phyloP scores from a whole-genome alignment of 208 protist genomes.

The Herpetomonas samuelpessoai region DNA sequence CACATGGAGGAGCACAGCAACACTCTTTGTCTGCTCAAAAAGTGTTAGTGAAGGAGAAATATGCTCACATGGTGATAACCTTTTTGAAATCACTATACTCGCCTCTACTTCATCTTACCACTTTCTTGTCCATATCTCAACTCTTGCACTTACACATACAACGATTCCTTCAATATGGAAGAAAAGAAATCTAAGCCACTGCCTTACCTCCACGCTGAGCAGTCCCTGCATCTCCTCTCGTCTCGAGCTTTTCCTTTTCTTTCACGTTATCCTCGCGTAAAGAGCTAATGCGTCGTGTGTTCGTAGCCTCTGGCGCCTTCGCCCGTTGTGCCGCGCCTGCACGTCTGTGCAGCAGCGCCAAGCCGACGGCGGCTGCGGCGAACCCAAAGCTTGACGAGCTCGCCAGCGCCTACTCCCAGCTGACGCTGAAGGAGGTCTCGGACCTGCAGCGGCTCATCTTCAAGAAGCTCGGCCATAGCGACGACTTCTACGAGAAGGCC shows the following conservation, averaged over 20 bases:
- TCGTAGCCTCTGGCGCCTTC: conserved; percentile 17
- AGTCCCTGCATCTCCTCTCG: background rate
- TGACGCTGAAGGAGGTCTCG: conserved; percentile 85
- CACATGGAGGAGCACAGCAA: too few species aligned
- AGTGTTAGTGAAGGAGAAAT: too few species aligned
- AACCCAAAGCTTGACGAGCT: conserved; percentile 74
- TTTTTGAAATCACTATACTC: too few species aligned
- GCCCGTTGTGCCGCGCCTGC: conserved; percentile 12
- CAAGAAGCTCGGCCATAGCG: conserved; percentile 87
- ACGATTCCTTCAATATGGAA: too few species aligned
- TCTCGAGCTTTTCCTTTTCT: background rate
- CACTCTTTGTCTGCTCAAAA: too few species aligned
- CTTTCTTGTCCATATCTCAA: too few species aligned
- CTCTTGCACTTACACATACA: too few species aligned
- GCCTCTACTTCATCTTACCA: too few species aligned
- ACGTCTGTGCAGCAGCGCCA: conserved; percentile 28
- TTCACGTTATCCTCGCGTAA: background rate
- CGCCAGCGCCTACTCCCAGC: conserved; percentile 72
- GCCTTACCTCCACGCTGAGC: too few species aligned
- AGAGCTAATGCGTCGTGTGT: conserved; percentile 34
- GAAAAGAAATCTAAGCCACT: background rate
- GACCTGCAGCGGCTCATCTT: conserved; percentile 88
- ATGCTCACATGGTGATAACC: too few species aligned
- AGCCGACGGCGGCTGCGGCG: conserved; percentile 15
- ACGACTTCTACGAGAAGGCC: conserved; percentile 91